These are phyloP conservation scores for Talaromyces stipitatus DNA, from an alignment of 495 filamentous ascomycete species.

Conservation along the genomic window DNA sequence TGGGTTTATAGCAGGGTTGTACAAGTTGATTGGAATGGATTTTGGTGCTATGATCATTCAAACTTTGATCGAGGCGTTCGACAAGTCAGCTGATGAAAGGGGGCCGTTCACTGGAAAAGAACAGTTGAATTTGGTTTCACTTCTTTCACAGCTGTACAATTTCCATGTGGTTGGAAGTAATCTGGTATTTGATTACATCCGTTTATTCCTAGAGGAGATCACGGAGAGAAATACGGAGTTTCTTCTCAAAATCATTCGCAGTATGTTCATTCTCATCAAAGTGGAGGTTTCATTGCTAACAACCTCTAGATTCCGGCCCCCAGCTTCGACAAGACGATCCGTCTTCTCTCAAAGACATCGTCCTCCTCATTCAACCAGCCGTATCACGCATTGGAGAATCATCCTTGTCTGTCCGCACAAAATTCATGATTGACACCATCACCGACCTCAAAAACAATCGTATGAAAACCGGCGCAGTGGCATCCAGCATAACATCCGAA, in stretches of 20 bases:
- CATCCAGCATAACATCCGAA: conserved; percentile 59
- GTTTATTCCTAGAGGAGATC: conserved; percentile 62
- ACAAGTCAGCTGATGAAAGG: conserved; percentile 27
- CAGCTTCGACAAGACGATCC: conserved; percentile 89
- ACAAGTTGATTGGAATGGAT: conserved; percentile 78
- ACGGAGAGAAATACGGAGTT: conserved; percentile 90
- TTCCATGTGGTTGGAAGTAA: conserved; percentile 80
- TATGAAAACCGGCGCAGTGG: conserved; percentile 60
- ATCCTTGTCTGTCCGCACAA: conserved; percentile 77
- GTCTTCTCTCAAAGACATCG: conserved; percentile 83
- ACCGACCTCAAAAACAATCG: conserved; percentile 92
- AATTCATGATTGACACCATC: conserved; percentile 97
- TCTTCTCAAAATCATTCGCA: conserved; percentile 74
- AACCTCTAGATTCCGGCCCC: conserved; percentile 51
- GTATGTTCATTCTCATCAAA: conserved; percentile 23
- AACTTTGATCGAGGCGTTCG: conserved; percentile 64
- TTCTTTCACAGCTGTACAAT: conserved; percentile 83
- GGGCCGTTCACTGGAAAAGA: conserved; percentile 54
- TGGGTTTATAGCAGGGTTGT: conserved; percentile 80
- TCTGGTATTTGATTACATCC: conserved; percentile 84
- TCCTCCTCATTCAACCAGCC: conserved; percentile 66
- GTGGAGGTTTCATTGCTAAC: neutral
- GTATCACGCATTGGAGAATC: conserved; percentile 57
- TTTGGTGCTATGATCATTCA: conserved; percentile 82
- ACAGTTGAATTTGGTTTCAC: conserved; percentile 67